Percentiles rank a stretch among this genome's conserved stretches.
Evolutionary conservation across 805 yeast species (phyloP).

Genomic region (Candida yuanshanica): DNA sequence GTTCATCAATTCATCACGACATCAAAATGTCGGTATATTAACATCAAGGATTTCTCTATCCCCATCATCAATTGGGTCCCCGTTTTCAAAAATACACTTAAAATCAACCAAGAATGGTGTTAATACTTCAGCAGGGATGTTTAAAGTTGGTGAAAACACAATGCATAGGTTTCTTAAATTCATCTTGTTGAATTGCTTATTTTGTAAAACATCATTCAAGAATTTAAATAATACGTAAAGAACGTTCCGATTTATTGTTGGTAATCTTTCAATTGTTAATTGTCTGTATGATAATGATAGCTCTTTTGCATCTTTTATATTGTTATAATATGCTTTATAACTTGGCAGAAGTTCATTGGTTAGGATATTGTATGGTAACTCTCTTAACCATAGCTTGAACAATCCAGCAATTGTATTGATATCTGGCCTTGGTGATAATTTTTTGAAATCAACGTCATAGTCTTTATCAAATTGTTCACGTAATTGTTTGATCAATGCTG

Average conservation of each 20-base stretch:
- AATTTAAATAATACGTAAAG: slow-evolving; percentile 63
- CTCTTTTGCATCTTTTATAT: slow-evolving; percentile 25
- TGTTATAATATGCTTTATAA: slow-evolving; percentile 32
- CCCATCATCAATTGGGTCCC: slow-evolving; percentile 33
- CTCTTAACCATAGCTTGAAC: slow-evolving; percentile 75
- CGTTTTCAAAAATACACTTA: slow-evolving; percentile 52
- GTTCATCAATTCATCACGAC: no score
- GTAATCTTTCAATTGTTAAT: slow-evolving; percentile 33
- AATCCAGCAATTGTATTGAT: slow-evolving; percentile 85
- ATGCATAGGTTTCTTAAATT: slow-evolving; percentile 71
- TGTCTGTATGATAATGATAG: slow-evolving; percentile 28
- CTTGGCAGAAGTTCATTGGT: slow-evolving; percentile 43
- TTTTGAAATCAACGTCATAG: slow-evolving; percentile 62
- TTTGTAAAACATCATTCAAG: slow-evolving; percentile 56
- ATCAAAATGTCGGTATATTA: slow-evolving; percentile 39
- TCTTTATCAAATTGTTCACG: slow-evolving; percentile 63
- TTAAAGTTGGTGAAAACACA: slow-evolving; percentile 77
- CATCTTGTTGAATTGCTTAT: slow-evolving; percentile 72
- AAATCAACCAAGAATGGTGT: slow-evolving; percentile 57
- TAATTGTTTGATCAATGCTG: slow-evolving; percentile 62
- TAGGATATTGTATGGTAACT: slow-evolving; percentile 63
- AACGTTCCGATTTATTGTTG: slow-evolving; percentile 51
- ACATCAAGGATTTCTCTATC: slow-evolving; percentile 46
- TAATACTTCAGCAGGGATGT: slow-evolving; percentile 56
- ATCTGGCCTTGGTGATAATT: slow-evolving; percentile 42